These are phyloP conservation scores for Trematosphaeria pertusa DNA, from an alignment of 2,329 filamentous ascomycete species.

Conservation along the genomic window DNA sequence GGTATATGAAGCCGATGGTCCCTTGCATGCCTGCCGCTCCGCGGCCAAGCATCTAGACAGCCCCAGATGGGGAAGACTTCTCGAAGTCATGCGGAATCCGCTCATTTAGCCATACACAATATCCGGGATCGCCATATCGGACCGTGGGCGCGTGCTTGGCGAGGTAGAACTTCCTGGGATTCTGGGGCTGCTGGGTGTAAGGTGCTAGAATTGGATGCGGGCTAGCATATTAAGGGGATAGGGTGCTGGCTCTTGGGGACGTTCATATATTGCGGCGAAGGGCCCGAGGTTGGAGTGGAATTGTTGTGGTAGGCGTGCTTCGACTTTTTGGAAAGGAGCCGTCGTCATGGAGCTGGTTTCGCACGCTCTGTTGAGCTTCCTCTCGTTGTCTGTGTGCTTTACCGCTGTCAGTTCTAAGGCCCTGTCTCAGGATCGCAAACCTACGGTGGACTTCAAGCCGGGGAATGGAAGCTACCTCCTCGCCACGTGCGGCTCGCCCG, in stretches of 20 bases:
- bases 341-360: slow-evolving; percentile 40
- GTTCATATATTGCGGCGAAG: no score
- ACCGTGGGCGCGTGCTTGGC: slow-evolving; percentile 20
- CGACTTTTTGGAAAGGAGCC: no score
- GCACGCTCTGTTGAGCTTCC: slow-evolving; percentile 30
- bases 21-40: no score
- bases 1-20: slow-evolving; percentile 3
- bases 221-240: slow-evolving; percentile 31
- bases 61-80: slow-evolving; percentile 1
- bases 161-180: slow-evolving; percentile 2
- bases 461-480: slow-evolving; percentile 46
- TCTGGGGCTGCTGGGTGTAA: slow-evolving; percentile 7
- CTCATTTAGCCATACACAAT: slow-evolving; percentile 40
- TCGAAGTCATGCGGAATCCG: slow-evolving; percentile 14
- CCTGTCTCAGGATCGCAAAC: slow-evolving; percentile 56
- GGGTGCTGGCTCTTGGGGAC: slow-evolving; percentile 10
- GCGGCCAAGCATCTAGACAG: slow-evolving; percentile 16
- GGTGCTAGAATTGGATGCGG: no score
- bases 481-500: slow-evolving; percentile 36
- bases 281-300: no score
- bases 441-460: slow-evolving; percentile 56
- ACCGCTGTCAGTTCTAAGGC: slow-evolving; percentile 35
- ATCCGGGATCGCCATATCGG: slow-evolving; percentile 37
- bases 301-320: no score
- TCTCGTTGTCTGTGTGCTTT: slow-evolving; percentile 33